A percentile compares a stretch with the other conserved stretches of the same genome.
phyloP scores from a whole-genome alignment of 1,139 yeast genomes.

The Wickerhamomyces sp. region DNA sequence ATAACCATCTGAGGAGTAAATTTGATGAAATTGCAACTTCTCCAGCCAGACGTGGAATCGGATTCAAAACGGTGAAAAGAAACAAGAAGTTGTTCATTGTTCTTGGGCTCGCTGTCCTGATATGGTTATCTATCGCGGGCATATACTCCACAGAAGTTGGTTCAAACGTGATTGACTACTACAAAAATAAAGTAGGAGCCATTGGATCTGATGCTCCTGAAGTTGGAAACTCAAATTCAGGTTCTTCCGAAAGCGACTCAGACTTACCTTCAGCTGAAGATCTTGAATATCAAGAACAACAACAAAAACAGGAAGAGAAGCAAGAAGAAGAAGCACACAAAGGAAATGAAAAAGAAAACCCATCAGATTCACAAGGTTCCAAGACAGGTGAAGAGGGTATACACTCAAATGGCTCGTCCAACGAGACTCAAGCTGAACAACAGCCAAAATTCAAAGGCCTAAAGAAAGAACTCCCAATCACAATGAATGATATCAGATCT shows the following conservation, averaged over 20 bases:
- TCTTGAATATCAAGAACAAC: background rate
- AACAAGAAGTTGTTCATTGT: conserved; percentile 12
- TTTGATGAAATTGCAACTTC: conserved; percentile 14
- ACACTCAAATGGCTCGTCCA: too few species aligned
- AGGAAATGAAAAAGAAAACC: background rate
- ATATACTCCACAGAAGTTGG: conserved; percentile 11
- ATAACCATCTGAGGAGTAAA: conserved; percentile 8
- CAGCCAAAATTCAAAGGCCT: background rate
- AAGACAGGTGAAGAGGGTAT: too few species aligned
- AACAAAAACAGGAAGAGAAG: too few species aligned
- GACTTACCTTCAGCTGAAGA: background rate
- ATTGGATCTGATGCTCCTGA: conserved; percentile 8
- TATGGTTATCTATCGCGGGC: conserved; percentile 12
- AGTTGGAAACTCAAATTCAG: background rate
- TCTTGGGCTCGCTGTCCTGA: conserved; percentile 4
- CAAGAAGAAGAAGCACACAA: background rate
- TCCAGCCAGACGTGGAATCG: background rate
- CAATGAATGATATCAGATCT: conserved; percentile 25
- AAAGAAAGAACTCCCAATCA: conserved; percentile 9
- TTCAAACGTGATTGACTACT: conserved; percentile 14
- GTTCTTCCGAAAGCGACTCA: background rate
- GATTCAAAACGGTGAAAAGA: conserved; percentile 2
- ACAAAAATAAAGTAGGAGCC: conserved; percentile 13
- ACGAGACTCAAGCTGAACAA: background rate
- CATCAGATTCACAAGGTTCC: background rate